Evolutionary conservation across 495 filamentous ascomycete genomes (phyloP).

Genomic region (Penicillium chermesinum): DNA sequence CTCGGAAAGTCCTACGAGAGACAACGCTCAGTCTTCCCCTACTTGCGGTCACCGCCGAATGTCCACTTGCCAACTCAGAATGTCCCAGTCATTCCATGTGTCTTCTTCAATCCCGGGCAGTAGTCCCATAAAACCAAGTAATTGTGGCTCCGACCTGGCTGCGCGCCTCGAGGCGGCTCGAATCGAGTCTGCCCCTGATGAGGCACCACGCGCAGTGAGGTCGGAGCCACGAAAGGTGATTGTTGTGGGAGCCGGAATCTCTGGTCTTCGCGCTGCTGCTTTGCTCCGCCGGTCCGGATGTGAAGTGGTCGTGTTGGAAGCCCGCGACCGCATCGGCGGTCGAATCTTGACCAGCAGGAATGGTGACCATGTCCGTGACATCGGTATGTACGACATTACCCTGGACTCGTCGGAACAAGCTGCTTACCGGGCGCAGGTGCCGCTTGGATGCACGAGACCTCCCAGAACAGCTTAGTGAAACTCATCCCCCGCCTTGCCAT

Average conservation of each 20-base stretch:
- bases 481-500: constrained; percentile 18
- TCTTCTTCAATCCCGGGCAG: constrained; percentile 9
- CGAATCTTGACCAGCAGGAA: constrained; percentile 18
- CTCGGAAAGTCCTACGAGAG: background rate
- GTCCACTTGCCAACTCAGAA: constrained; percentile 24
- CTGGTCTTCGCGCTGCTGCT: constrained; percentile 20
- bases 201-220: constrained; percentile 17
- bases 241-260: constrained; percentile 22
- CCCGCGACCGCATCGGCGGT: constrained; percentile 25
- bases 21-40: no score
- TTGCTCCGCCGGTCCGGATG: constrained; percentile 14
- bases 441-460: constrained; percentile 26
- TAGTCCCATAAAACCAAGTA: constrained; percentile 17
- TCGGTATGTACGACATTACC: constrained; percentile 11
- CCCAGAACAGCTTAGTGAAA: constrained; percentile 22
- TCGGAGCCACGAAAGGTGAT: constrained; percentile 23
- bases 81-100: constrained; percentile 19
- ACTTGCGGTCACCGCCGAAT: constrained; percentile 5
- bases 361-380: constrained; percentile 17
- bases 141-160: constrained; percentile 24
- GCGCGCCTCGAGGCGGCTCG: constrained; percentile 14
- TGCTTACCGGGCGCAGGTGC: constrained; percentile 12
- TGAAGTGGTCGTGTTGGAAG: constrained; percentile 22
- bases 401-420: background rate
- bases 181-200: constrained; percentile 12